These are phyloP conservation scores for Mollisia scopiformis DNA, from an alignment of 2,329 filamentous ascomycete species.

Conservation along the genomic window DNA sequence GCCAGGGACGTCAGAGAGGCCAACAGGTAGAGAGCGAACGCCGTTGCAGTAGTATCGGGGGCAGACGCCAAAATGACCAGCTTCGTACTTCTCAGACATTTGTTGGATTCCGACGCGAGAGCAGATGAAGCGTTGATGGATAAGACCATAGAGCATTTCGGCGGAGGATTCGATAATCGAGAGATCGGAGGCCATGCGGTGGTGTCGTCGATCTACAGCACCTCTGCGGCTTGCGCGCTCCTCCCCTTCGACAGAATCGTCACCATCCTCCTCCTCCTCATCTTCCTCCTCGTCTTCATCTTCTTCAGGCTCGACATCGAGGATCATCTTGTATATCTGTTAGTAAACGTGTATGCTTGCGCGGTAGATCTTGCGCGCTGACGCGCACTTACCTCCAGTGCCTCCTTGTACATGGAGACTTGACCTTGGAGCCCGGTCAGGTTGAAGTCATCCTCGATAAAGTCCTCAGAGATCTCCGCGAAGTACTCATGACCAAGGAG, in stretches of 20 bases:
- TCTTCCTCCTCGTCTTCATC: conserved; percentile 82
- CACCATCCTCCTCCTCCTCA: conserved; percentile 69
- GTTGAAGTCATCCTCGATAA: conserved; percentile 99
- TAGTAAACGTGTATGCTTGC: conserved; percentile 17
- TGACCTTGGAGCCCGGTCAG: conserved; percentile 92
- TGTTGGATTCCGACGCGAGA: conserved; percentile 95
- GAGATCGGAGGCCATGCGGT: conserved; percentile 87
- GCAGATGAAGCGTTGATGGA: conserved; percentile 98
- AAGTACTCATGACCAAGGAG: conserved; percentile 98
- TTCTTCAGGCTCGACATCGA: conserved; percentile 96
- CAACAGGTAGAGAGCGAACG: conserved; percentile 88
- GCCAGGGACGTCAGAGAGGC: conserved; percentile 90
- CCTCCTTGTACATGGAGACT: conserved; percentile 99
- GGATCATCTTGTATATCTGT: conserved; percentile 74
- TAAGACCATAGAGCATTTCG: conserved; percentile 97
- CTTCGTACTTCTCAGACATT: conserved; percentile 99
- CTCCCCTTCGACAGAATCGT: conserved; percentile 67
- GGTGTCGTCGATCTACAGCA: conserved; percentile 71
- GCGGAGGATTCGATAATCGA: conserved; percentile 96
- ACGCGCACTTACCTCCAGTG: conserved; percentile 68
- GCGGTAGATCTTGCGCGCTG: background rate
- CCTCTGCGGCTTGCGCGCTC: conserved; percentile 49
- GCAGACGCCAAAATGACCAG: conserved; percentile 93
- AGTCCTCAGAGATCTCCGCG: conserved; percentile 97
- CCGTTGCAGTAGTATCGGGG: conserved; percentile 93